A percentile compares a stretch with the other conserved stretches of the same genome.
These are phyloP conservation scores for Lasiosphaeriaceae sp. DNA, from an alignment of 495 filamentous ascomycete genomes.

Conservation along the genomic window DNA sequence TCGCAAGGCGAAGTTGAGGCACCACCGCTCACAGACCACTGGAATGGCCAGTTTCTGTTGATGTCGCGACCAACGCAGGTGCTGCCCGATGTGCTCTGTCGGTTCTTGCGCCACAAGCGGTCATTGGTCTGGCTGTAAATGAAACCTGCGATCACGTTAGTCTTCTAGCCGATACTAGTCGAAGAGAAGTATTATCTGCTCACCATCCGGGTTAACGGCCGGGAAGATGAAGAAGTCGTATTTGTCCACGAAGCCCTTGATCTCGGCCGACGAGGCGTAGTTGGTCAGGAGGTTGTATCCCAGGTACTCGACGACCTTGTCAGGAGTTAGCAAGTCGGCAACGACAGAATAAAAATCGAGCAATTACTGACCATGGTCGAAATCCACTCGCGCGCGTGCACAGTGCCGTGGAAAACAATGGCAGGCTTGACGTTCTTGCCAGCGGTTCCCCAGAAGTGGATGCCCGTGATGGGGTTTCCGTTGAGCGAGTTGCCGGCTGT, in stretches of 20 bases:
- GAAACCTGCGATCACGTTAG: constrained; percentile 59
- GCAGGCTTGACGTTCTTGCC: constrained; percentile 52
- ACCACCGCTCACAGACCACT: constrained; percentile 47
- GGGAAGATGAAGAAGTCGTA: constrained; percentile 64
- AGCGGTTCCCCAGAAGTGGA: constrained; percentile 54
- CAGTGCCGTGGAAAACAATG: constrained; percentile 56
- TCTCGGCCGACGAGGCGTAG: constrained; percentile 39
- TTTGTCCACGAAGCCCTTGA: constrained; percentile 48
- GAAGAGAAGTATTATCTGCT: neutral
- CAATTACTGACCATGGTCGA: constrained; percentile 46
- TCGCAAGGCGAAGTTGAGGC: constrained; percentile 50
- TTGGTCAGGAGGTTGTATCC: constrained; percentile 48
- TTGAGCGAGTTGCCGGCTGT: constrained; percentile 49
- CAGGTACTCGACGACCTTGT: constrained; percentile 48
- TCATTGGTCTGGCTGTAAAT: constrained; percentile 53
- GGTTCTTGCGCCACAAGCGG: constrained; percentile 64
- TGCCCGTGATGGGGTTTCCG: constrained; percentile 50
- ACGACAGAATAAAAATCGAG: neutral
- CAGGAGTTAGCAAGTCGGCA: neutral
- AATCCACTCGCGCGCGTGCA: constrained; percentile 64
- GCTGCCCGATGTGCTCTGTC: constrained; percentile 40
- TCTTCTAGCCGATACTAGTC: constrained; percentile 42
- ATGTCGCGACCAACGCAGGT: constrained; percentile 56
- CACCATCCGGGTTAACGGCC: constrained; percentile 58
- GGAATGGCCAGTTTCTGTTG: constrained; percentile 60